Conservation (phyloP, 108 stramenopile genomes). For the Cyclotella atomus region DNA sequence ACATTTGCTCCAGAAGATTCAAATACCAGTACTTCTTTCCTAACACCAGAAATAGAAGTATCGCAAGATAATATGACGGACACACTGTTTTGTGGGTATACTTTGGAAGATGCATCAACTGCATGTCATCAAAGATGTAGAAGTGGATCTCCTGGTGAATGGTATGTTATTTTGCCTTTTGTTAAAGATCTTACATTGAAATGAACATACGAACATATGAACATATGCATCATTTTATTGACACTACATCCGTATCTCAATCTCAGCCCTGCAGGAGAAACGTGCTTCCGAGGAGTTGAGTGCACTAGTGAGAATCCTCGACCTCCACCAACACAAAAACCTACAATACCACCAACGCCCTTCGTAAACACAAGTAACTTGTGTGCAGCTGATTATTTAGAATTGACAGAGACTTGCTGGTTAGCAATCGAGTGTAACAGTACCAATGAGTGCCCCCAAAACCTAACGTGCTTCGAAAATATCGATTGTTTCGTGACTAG, state of each 20-base stretch:
- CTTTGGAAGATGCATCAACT: constrained; percentile 15
- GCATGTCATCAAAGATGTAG: constrained; percentile 13
- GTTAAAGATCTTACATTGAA: too few species aligned
- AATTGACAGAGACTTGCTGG: neutral
- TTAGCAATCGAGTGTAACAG: constrained; percentile 2
- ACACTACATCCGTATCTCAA: neutral
- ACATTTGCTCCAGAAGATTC: neutral
- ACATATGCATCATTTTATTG: neutral
- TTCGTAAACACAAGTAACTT: neutral
- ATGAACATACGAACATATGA: too few species aligned
- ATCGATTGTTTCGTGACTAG: constrained; percentile 6
- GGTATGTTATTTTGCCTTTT: neutral
- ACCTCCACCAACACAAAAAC: neutral
- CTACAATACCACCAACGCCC: neutral
- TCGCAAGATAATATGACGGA: neutral
- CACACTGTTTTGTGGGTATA: constrained; percentile 5
- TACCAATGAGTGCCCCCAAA: constrained; percentile 1
- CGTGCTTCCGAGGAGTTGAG: constrained; percentile 5
- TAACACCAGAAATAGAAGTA: neutral
- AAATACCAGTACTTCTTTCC: neutral
- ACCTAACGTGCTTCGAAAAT: constrained; percentile 17
- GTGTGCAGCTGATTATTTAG: constrained; percentile 3
- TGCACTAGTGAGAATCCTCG: constrained; percentile 11
- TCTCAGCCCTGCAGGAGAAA: neutral
- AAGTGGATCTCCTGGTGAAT: constrained; percentile 12